Evolutionary conservation across 2,329 filamentous ascomycete genomes (phyloP).

Genomic region (Penicillium sp.): DNA sequence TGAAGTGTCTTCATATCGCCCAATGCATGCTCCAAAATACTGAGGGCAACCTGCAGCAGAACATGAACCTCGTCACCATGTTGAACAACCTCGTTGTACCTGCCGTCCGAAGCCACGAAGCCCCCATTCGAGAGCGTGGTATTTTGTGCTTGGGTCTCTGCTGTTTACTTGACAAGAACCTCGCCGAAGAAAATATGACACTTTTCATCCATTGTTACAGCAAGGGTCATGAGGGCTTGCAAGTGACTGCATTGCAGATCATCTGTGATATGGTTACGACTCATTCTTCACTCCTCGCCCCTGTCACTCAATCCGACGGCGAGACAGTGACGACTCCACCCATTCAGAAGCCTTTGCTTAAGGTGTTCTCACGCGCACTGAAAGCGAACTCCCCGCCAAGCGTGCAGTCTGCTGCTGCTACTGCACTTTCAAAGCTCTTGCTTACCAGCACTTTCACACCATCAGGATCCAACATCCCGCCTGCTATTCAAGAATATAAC

Average conservation of each 20-base stretch:
- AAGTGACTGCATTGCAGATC: conserved; percentile 87
- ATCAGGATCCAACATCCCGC: conserved; percentile 55
- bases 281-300: conserved; percentile 75
- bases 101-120: conserved; percentile 89
- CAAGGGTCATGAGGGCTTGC: conserved; percentile 86
- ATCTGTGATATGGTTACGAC: conserved; percentile 90
- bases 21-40: conserved; percentile 98
- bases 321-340: conserved; percentile 52
- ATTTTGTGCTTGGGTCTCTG: conserved; percentile 87
- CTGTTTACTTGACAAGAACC: conserved; percentile 84
- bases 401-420: conserved; percentile 78
- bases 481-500: conserved; percentile 42
- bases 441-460: conserved; percentile 70
- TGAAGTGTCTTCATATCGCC: conserved; percentile 96
- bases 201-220: conserved; percentile 95
- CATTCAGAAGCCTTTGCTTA: conserved; percentile 67
- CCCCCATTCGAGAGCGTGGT: conserved; percentile 86
- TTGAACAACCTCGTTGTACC: conserved; percentile 95
- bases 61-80: conserved; percentile 93
- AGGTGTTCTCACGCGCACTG: conserved; percentile 81
- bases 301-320: conserved; percentile 45
- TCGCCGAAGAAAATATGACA: conserved; percentile 87
- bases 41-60: conserved; percentile 80
- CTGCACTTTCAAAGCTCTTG: conserved; percentile 82
- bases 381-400: conserved; percentile 68